phyloP scores from a whole-genome alignment of 2,329 filamentous ascomycete species.

The Chalaropsis thielavioides region DNA sequence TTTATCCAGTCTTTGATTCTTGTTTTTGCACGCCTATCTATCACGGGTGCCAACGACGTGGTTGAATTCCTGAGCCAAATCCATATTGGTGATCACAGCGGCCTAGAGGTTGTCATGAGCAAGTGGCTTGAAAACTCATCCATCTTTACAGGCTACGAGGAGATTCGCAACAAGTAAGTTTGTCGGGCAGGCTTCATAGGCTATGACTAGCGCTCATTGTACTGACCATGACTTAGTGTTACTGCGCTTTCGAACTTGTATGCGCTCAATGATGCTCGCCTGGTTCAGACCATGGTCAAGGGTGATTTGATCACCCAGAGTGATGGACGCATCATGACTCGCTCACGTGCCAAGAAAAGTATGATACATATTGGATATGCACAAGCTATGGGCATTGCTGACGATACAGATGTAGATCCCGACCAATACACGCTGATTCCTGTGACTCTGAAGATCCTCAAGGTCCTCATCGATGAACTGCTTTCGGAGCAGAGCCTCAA shows the following conservation, averaged over 20 bases:
- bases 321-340: constrained; percentile 78
- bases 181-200: background rate
- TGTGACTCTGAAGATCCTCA: constrained; percentile 86
- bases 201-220: constrained; percentile 23
- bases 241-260: constrained; percentile 89
- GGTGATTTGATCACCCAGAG: constrained; percentile 75
- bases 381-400: constrained; percentile 15
- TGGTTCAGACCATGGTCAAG: constrained; percentile 70
- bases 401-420: constrained; percentile 43
- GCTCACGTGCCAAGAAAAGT: constrained; percentile 77
- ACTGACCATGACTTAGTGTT: constrained; percentile 39
- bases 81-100: constrained; percentile 62
- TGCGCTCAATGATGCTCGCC: constrained; percentile 65
- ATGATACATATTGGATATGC: constrained; percentile 24
- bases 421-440: constrained; percentile 80
- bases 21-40: constrained; percentile 80
- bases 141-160: constrained; percentile 95
- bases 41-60: constrained; percentile 75
- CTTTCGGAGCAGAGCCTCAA: constrained; percentile 59
- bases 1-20: constrained; percentile 94
- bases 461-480: constrained; percentile 87
- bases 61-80: constrained; percentile 82
- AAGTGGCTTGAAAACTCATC: constrained; percentile 98
- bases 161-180: constrained; percentile 88
- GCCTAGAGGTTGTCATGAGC: constrained; percentile 74